Conservation (phyloP, 371 early-diverging fungal species). For the Circinella minor region DNA sequence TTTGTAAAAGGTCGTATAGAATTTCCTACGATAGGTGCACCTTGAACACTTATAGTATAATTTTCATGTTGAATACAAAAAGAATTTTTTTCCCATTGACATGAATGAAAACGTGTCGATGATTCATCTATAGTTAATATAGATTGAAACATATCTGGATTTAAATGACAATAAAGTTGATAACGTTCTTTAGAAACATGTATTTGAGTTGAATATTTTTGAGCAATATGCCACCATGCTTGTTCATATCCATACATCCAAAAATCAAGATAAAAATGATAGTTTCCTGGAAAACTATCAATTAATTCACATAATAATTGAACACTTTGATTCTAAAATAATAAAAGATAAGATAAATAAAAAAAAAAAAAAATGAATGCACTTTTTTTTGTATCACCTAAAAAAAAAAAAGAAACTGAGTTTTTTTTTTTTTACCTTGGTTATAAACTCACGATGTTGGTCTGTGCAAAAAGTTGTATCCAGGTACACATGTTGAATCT, state of each 20-base stretch:
- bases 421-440: conserved; percentile 25
- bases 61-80: neutral
- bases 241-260: conserved; percentile 56
- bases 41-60: conserved; percentile 14
- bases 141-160: conserved; percentile 10
- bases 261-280: conserved; percentile 46
- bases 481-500: conserved; percentile 43
- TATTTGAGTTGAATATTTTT: neutral
- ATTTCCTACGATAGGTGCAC: neutral
- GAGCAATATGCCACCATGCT: conserved; percentile 37
- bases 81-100: conserved; percentile 7
- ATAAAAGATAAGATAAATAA: too few relatives aligned
- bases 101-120: conserved; percentile 30
- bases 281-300: conserved; percentile 22
- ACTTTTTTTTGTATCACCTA: neutral
- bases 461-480: conserved; percentile 46
- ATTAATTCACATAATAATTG: conserved; percentile 32
- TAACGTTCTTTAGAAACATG: conserved; percentile 44
- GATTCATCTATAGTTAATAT: conserved; percentile 21
- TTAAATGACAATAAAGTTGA: conserved; percentile 30
- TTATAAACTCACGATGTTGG: conserved; percentile 30
- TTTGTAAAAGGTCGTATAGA: neutral
- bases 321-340: conserved; percentile 29
- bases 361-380: too few relatives aligned
- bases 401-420: neutral